Conservation (phyloP, 768 basidiomycete species). For the Mycena sanguinolenta region DNA sequence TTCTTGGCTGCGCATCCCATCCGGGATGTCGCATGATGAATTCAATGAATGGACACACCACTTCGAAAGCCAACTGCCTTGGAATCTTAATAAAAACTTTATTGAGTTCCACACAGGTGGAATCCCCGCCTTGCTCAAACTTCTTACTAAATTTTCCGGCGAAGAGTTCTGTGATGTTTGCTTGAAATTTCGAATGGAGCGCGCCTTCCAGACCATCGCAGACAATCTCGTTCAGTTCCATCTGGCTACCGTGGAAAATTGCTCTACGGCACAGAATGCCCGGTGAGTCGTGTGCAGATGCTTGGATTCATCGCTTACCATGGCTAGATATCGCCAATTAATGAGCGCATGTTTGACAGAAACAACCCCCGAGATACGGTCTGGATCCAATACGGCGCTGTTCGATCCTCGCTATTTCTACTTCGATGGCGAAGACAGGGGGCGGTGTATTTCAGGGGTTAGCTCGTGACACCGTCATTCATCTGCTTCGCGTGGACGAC, state of each 20-base stretch:
- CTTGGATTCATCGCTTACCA: neutral
- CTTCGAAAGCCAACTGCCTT: conserved; percentile 20
- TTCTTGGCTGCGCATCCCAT: conserved; percentile 24
- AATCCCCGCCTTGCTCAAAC: conserved; percentile 13
- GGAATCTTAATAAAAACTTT: conserved; percentile 1
- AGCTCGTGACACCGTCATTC: conserved; percentile 24
- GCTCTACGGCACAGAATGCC: neutral
- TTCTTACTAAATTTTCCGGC: neutral
- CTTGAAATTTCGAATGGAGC: neutral
- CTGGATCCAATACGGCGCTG: conserved; percentile 20
- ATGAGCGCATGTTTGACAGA: conserved; percentile 36
- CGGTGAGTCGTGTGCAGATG: conserved; percentile 6
- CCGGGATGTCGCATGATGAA: conserved; percentile 23
- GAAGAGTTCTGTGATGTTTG: neutral
- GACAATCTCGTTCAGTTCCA: conserved; percentile 22
- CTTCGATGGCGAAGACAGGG: conserved; percentile 25
- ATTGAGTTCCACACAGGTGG: conserved; percentile 10
- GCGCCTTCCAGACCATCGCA: neutral
- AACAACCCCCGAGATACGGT: conserved; percentile 33
- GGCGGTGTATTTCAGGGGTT: conserved; percentile 25
- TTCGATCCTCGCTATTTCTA: conserved; percentile 36
- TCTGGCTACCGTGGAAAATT: neutral
- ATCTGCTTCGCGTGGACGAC: conserved; percentile 22
- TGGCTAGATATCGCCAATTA: conserved; percentile 13
- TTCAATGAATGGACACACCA: conserved; percentile 19